These are phyloP conservation scores for Exophiala phaeomuriformis DNA, from an alignment of 2,329 filamentous ascomycete genomes.

Conservation along the genomic window DNA sequence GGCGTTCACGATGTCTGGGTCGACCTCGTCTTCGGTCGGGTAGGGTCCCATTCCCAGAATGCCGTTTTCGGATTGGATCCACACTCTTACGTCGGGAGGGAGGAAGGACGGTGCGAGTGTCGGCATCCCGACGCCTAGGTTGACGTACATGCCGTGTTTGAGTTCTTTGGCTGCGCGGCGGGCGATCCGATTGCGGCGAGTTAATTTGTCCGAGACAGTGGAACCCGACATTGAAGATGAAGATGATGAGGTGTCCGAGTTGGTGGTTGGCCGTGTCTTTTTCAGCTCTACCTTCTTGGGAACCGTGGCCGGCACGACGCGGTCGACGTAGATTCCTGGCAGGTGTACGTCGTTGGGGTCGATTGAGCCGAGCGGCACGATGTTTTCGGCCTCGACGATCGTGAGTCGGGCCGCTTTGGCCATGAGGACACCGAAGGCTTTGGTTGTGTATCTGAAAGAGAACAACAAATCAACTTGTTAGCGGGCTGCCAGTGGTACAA, in stretches of 20 bases:
- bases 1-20: constrained; percentile 75
- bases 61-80: constrained; percentile 81
- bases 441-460: constrained; percentile 53
- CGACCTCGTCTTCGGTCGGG: constrained; percentile 63
- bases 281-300: constrained; percentile 66
- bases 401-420: constrained; percentile 70
- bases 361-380: constrained; percentile 67
- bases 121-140: constrained; percentile 76
- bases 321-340: constrained; percentile 74
- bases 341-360: constrained; percentile 68
- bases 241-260: constrained; percentile 28
- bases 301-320: constrained; percentile 66
- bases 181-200: constrained; percentile 64
- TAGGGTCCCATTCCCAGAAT: constrained; percentile 78
- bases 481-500: neutral
- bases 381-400: constrained; percentile 79
- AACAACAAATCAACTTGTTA: neutral
- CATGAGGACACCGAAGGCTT: constrained; percentile 68
- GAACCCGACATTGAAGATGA: constrained; percentile 28
- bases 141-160: constrained; percentile 72
- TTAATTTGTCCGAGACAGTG: constrained; percentile 29
- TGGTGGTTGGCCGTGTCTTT: constrained; percentile 46
- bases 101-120: constrained; percentile 76
- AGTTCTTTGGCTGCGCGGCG: constrained; percentile 71
- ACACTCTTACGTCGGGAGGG: constrained; percentile 61